phyloP scores from a whole-genome alignment of 352 stramenopile species.

The Peronospora tabacina region DNA sequence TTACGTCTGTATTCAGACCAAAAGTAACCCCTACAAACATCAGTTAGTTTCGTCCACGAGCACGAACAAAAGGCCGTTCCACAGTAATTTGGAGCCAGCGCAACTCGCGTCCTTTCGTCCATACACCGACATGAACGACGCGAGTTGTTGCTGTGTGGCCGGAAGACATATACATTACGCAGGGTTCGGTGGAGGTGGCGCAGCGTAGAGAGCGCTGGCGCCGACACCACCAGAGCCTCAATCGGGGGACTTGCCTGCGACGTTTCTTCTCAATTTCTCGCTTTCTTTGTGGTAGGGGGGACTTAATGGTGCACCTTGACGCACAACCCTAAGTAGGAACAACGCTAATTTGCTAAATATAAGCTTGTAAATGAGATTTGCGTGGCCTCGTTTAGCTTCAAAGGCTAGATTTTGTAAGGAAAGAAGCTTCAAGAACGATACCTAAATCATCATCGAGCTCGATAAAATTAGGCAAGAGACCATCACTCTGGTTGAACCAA shows the following conservation, averaged over 20 bases:
- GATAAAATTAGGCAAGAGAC: conserved; percentile 19
- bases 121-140: conserved; percentile 3
- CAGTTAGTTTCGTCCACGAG: conserved; percentile 10
- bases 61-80: too few species aligned
- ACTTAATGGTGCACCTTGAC: conserved; percentile 6
- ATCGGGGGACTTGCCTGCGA: conserved; percentile 32
- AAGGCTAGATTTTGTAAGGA: conserved; percentile 5
- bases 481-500: conserved; percentile 32
- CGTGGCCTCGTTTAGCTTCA: too few species aligned
- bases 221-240: neutral
- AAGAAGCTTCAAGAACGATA: conserved; percentile 16
- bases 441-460: conserved; percentile 8
- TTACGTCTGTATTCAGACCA: conserved; percentile 18
- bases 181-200: neutral
- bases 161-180: conserved; percentile 1
- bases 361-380: conserved; percentile 3
- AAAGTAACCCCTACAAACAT: conserved; percentile 9
- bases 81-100: conserved; percentile 1
- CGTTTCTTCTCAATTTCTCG: conserved; percentile 32
- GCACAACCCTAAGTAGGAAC: conserved; percentile 14
- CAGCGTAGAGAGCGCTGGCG: neutral
- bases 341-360: conserved; percentile 1
- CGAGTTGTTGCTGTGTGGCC: neutral
- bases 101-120: conserved; percentile 1
- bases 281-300: conserved; percentile 31